Evolutionary conservation across 371 early-diverging fungal species (phyloP), one percentile per base, ranked within the genome.

Genomic region (Neoconidiobolus thromboides): DNA sequence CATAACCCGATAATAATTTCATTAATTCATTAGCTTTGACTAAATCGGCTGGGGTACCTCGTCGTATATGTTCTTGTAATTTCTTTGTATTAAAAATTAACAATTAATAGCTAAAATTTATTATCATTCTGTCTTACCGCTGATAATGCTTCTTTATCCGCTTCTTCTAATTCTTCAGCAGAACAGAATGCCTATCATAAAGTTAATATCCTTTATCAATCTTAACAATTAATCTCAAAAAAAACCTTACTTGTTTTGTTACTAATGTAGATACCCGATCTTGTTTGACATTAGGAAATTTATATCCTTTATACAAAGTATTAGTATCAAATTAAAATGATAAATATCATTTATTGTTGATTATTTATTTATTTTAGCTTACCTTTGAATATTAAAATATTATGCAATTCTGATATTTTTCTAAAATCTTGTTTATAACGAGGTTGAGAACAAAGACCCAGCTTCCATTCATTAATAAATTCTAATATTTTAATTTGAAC

Each of bases 1-100:
- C 90, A 68, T 93, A 95, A 52, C 96, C 97, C 1, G 96, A 80
- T 76, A 98, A 86, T 49, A 90, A 74, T 68, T 98, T 96, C 86
- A 98, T 94, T 49, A 98, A 66, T 55, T 84, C 85, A 63, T 98
- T 94, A 0, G 98, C 98, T 62, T 92, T 89, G 39, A 78, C 82
- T 49, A 96, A 71, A 63, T 95, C 96, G 43, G 87, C 83, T 0
- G 96, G 93, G 44, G 86, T 85, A 1, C 93, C 96, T 40, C 91
- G 72, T 6, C 98, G 79, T 60, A 98, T 82, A 41, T 94, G 79
- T 62, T 96, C 98, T 73, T 98, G 94, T 60, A 98, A 67, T 85
- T 95, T 96, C 26, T 26, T 26, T 26, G 26, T 26, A 26, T 26
- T 26, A 26, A 26, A 26, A 26, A 26, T 26, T 26, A 26, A 26